Evolutionary conservation across 2,329 filamentous ascomycete species (phyloP), one percentile per base, ranked within the genome.

Genomic region (Fusarium napiforme): DNA sequence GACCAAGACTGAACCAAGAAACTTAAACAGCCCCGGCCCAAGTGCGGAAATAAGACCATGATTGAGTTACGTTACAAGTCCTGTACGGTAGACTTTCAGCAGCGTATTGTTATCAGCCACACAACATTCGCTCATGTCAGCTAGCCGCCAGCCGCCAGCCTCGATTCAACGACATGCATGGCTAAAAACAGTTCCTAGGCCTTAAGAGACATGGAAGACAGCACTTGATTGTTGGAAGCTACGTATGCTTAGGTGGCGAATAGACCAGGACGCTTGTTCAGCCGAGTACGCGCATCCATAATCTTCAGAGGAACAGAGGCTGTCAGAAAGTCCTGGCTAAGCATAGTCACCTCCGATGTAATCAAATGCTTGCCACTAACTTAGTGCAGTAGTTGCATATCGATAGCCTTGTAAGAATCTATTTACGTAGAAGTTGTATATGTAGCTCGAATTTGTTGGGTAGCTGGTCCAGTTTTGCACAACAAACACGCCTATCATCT

Each of bases 211-310:
- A 50, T 34, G 34, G 26, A 42, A 18, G 56, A 23, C 19, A 60
- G 23, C 59, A 28, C 39, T 42, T 50, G 32, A 30, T 56, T 40
- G 46, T 23, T 39, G n/a, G 34, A 28, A 32, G 50, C 53, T 67
- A 42, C 37, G 34, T 43, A 57, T 12, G 37, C 47, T 28, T 12
- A 12, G 32, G 71, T 74, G 71, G 71, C 71, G 64, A 74, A 72
- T 39, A 30, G 43, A 36, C n/a, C 40, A 50, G 26, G 16, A 42
- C 36, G 49, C 26, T 63, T 37, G 21, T 26, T 59, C 23, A 23
- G 32, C 42, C 50, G 43, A 47, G 32, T 30, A 30, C 40, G 52
- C 46, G 21, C 36, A 46, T 30, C 39, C 23, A 55, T 40, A 26
- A 30, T 55, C 34, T 53, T 26, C 55, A 60, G 9, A 16, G 18